These are phyloP conservation scores for Aspergillus persii DNA, from an alignment of 2,329 filamentous ascomycete species.

Conservation along the genomic window DNA sequence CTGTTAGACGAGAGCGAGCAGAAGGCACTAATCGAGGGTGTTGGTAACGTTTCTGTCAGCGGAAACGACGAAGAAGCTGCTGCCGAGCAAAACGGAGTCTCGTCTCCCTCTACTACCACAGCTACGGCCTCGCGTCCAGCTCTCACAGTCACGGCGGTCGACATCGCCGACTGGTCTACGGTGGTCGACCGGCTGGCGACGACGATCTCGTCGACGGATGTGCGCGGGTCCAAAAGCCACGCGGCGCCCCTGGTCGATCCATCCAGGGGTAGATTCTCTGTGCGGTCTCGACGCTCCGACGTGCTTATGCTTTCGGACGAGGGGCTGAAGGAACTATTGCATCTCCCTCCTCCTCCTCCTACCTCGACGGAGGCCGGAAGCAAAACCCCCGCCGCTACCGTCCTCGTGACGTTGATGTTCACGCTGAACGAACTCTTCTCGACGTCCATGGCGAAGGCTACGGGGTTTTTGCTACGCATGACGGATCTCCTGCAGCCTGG, in stretches of 20 bases:
- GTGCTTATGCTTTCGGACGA: constrained; percentile 44
- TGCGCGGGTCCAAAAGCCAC: constrained; percentile 28
- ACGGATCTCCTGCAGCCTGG: constrained; percentile 58
- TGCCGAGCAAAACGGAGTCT: background rate
- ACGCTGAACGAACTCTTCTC: constrained; percentile 95
- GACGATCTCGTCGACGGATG: constrained; percentile 47
- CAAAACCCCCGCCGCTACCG: constrained; percentile 22
- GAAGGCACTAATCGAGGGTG: constrained; percentile 7
- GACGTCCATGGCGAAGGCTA: constrained; percentile 70
- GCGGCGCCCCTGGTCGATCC: constrained; percentile 23
- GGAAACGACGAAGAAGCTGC: background rate
- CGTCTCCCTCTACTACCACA: background rate
- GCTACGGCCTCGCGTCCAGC: background rate
- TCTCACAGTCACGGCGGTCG: constrained; percentile 64
- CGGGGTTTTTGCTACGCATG: constrained; percentile 69
- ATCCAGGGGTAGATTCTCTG: constrained; percentile 18
- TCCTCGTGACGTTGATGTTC: constrained; percentile 81
- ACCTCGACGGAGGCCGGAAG: background rate
- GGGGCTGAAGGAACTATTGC: constrained; percentile 38
- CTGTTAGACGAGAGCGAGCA: constrained; percentile 20
- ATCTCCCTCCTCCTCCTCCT: background rate
- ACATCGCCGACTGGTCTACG: constrained; percentile 74
- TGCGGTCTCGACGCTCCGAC: constrained; percentile 52
- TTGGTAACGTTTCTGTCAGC: constrained; percentile 9
- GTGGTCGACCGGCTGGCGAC: constrained; percentile 60